These are phyloP conservation scores for Fusarium compactum DNA, from an alignment of 2,329 filamentous ascomycete genomes.

Conservation along the genomic window DNA sequence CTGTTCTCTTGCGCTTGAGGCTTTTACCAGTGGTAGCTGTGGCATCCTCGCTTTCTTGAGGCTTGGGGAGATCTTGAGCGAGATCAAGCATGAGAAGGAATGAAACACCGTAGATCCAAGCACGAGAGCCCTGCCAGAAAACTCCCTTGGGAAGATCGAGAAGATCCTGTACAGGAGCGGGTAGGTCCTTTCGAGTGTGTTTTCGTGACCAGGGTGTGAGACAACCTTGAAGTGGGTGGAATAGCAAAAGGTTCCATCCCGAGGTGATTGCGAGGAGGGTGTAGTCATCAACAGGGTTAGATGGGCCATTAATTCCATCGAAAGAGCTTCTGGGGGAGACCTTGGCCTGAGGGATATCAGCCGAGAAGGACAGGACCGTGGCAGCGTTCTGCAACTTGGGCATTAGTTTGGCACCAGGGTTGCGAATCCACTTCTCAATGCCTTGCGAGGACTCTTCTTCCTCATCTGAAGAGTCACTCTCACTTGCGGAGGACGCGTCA, in stretches of 20 bases:
- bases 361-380: slow-evolving; percentile 76
- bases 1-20: slow-evolving; percentile 67
- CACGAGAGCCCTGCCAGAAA: slow-evolving; percentile 81
- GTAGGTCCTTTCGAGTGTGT: slow-evolving; percentile 82
- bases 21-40: slow-evolving; percentile 42
- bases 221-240: slow-evolving; percentile 81
- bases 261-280: slow-evolving; percentile 66
- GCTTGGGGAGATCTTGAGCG: slow-evolving; percentile 71
- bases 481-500: slow-evolving; percentile 54
- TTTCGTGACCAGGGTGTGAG: slow-evolving; percentile 88
- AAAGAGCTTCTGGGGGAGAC: slow-evolving; percentile 43
- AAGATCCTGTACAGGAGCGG: slow-evolving; percentile 77
- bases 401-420: slow-evolving; percentile 76
- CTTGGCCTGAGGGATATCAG: slow-evolving; percentile 56
- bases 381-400: slow-evolving; percentile 75
- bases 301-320: slow-evolving; percentile 43
- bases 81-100: slow-evolving; percentile 96
- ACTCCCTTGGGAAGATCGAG: slow-evolving; percentile 86
- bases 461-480: slow-evolving; percentile 57
- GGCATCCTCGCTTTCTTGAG: slow-evolving; percentile 49
- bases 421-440: slow-evolving; percentile 76
- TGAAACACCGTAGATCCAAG: slow-evolving; percentile 88
- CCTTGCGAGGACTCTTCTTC: slow-evolving; percentile 57
- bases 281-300: slow-evolving; percentile 58
- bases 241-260: slow-evolving; percentile 76